Evolutionary conservation across 2,329 filamentous ascomycete species (phyloP).

Genomic region (Alternaria sp.): DNA sequence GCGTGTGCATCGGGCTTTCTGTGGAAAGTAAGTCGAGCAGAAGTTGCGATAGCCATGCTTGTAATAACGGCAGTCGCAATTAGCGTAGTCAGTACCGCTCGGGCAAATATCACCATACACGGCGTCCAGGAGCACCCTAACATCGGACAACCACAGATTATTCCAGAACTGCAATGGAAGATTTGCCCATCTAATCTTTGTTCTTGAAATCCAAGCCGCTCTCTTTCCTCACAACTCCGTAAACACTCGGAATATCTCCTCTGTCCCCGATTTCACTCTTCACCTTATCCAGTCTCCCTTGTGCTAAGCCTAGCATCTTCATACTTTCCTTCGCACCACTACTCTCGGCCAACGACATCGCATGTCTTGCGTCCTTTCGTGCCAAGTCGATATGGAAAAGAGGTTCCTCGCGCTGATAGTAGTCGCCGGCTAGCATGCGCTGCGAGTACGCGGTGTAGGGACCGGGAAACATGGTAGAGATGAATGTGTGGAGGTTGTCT

Average conservation of each 20-base stretch:
- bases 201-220: constrained; percentile 74
- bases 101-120: neutral
- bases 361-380: constrained; percentile 81
- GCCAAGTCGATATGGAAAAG: constrained; percentile 83
- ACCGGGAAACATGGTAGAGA: constrained; percentile 76
- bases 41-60: neutral
- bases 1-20: neutral
- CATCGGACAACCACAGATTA: neutral
- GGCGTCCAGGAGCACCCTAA: neutral
- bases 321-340: constrained; percentile 63
- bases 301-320: constrained; percentile 69
- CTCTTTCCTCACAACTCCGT: constrained; percentile 78
- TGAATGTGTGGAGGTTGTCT: constrained; percentile 71
- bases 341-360: constrained; percentile 67
- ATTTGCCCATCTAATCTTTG: constrained; percentile 15
- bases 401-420: constrained; percentile 77
- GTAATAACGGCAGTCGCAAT: neutral
- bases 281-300: constrained; percentile 70
- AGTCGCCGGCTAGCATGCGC: constrained; percentile 77
- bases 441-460: constrained; percentile 76
- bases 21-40: constrained; percentile 1
- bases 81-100: constrained; percentile 5
- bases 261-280: constrained; percentile 71
- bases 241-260: constrained; percentile 83
- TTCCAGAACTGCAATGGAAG: neutral